Conservation (phyloP, 371 early-diverging fungal species). For the Choanephora cucurbitarum region DNA sequence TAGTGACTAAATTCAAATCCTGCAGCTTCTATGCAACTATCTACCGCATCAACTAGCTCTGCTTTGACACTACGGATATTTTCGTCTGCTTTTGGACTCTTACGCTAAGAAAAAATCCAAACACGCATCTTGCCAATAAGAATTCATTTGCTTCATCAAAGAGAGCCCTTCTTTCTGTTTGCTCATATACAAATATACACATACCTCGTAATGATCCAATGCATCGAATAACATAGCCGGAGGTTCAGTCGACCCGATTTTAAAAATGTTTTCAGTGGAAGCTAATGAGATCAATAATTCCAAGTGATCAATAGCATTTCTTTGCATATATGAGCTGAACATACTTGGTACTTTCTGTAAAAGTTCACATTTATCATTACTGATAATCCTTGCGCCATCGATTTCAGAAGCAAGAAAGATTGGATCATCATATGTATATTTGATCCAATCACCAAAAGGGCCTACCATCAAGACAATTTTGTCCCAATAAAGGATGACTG, state of each 20-base stretch:
- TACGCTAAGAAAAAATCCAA: slow-evolving; percentile 46
- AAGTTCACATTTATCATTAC: slow-evolving; percentile 79
- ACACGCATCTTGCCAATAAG: too few species aligned
- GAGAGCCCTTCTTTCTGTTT: neutral
- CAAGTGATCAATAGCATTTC: too few species aligned
- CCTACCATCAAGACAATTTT: slow-evolving; percentile 86
- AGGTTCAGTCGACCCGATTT: slow-evolving; percentile 92
- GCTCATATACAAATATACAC: too few species aligned
- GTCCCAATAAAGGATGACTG: slow-evolving; percentile 86
- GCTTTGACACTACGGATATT: slow-evolving; percentile 85
- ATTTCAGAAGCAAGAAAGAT: slow-evolving; percentile 85
- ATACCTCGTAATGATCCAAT: slow-evolving; percentile 85
- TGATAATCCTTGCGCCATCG: slow-evolving; percentile 93
- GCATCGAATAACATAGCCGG: slow-evolving; percentile 96
- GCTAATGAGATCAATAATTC: slow-evolving; percentile 36
- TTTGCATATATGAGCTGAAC: too few species aligned
- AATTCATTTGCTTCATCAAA: too few species aligned
- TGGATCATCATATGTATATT: slow-evolving; percentile 78
- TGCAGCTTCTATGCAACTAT: slow-evolving; percentile 93
- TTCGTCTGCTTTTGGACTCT: slow-evolving; percentile 92
- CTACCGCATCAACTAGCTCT: slow-evolving; percentile 85
- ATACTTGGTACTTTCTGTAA: slow-evolving; percentile 86
- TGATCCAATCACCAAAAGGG: slow-evolving; percentile 90
- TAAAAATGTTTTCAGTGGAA: slow-evolving; percentile 83
- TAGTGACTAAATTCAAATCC: slow-evolving; percentile 79